A percentile compares a stretch with the other conserved stretches of the same genome.
These are phyloP conservation scores for Penicillium sp. DNA, from an alignment of 2,329 filamentous ascomycete species.

Conservation along the genomic window DNA sequence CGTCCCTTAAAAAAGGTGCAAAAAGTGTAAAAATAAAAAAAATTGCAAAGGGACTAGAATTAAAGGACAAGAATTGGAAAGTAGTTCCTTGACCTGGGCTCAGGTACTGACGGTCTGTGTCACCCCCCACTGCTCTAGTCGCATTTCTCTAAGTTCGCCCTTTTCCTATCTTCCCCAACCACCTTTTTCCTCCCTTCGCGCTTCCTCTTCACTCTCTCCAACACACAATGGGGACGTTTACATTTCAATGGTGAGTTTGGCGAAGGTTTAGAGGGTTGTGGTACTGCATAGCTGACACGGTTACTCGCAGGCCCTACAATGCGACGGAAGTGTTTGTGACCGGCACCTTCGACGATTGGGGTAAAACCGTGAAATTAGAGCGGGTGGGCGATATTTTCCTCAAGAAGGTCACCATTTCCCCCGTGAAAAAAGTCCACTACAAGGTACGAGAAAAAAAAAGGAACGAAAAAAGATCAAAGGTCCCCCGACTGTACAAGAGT, in stretches of 20 bases:
- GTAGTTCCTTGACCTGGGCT: neutral
- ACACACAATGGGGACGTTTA: conserved; percentile 36
- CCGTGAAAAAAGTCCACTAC: conserved; percentile 78
- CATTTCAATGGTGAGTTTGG: conserved; percentile 41
- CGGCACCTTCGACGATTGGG: conserved; percentile 94
- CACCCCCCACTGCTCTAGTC: conserved; percentile 21
- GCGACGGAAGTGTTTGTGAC: conserved; percentile 91
- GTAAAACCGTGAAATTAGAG: conserved; percentile 79
- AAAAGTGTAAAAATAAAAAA: too few species aligned
- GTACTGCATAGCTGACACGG: conserved; percentile 32
- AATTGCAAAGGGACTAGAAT: too few species aligned
- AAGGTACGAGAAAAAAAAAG: conserved; percentile 71
- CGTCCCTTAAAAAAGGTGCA: too few species aligned
- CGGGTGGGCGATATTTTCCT: conserved; percentile 72
- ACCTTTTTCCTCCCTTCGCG: neutral
- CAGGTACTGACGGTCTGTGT: conserved; percentile 23
- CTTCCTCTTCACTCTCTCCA: neutral
- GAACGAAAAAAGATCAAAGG: neutral
- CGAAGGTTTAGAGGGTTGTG: neutral
- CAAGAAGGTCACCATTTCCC: conserved; percentile 75
- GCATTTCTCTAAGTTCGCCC: neutral
- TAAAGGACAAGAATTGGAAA: neutral
- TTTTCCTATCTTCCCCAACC: conserved; percentile 2
- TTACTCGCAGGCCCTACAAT: conserved; percentile 69
- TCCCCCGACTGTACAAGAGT: neutral